Evolutionary conservation across 2,329 filamentous ascomycete genomes (phyloP), one percentile per base, ranked within the genome.

Genomic region (Fusarium sp.): DNA sequence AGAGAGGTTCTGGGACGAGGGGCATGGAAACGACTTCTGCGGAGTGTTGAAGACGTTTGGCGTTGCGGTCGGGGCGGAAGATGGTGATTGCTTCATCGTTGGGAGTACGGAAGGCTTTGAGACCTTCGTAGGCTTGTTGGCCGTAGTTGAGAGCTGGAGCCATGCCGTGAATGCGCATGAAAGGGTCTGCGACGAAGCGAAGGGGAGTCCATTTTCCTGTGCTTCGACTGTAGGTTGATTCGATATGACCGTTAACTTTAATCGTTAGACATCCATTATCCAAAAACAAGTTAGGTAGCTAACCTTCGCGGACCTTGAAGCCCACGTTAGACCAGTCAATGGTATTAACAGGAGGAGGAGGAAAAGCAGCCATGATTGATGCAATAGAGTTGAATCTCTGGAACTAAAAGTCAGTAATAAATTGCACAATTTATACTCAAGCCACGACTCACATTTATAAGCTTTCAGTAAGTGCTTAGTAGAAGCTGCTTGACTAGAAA

Each of bases 121-220:
- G 89, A n/a, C 96, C 96, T 80, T 99, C 96, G 84, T 97, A 99
- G 75, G 93, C 95, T 83, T 98, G 96, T 78, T 97, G 94, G 61
- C 95, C 94, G 80, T 99, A 99, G 86, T 99, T 99, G 70, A 98
- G 88, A 42, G 90, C 95, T 0, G 96, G 94, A 0, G 94, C 91
- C 93, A 99, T 96, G 80, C 95, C 96, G 81, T 98, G 95, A 77
- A 98, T 90, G 71, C 91, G 90, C 74, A 98, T 88, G 84, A 87
- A 94, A 9, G 95, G 95, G 74, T 95, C 93, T 64, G 88, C 82
- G 65, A 98, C 89, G 82, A 97, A 97, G 68, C 87, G 83, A 26
- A 93, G 93, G 16, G 89, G 80, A 0, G 91, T 88, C 94, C 94
- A 98, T 85, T 90, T 80, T 49, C 90, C 89, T 3, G 91, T 93